A percentile compares a stretch with the other conserved stretches of the same genome.
Evolutionary conservation across 1,139 yeast genomes (phyloP).

Genomic region (Suhomyces yuchorum): DNA sequence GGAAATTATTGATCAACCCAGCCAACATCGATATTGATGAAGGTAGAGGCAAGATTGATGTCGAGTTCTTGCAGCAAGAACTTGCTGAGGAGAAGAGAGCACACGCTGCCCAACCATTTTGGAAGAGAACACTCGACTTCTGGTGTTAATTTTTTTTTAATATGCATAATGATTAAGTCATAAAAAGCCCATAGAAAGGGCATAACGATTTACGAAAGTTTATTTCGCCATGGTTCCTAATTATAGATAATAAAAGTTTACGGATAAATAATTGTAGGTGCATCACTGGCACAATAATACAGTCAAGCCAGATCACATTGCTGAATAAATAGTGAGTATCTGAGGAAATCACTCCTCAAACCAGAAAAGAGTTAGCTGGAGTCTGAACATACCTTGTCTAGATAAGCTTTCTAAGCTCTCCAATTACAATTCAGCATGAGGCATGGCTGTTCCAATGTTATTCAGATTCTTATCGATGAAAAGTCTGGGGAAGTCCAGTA

Average conservation of each 20-base stretch:
- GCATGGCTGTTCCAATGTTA: too few relatives aligned
- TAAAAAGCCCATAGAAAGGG: constrained; percentile 2
- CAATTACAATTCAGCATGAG: too few relatives aligned
- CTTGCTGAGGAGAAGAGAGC: constrained; percentile 59
- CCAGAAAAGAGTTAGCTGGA: too few relatives aligned
- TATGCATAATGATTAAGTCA: background rate
- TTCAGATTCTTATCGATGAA: too few relatives aligned
- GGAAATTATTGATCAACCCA: constrained; percentile 30
- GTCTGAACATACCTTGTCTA: too few relatives aligned
- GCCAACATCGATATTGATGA: constrained; percentile 63
- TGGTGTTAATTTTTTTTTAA: constrained; percentile 48
- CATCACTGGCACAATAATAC: too few relatives aligned
- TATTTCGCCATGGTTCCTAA: background rate
- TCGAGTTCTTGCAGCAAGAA: constrained; percentile 65
- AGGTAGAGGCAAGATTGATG: constrained; percentile 66
- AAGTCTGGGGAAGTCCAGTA: too few relatives aligned
- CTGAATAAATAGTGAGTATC: too few relatives aligned
- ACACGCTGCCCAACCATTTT: constrained; percentile 51
- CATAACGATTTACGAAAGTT: constrained; percentile 5
- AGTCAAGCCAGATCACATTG: too few relatives aligned
- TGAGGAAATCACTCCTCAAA: too few relatives aligned
- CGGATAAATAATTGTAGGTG: background rate
- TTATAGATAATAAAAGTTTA: constrained; percentile 1
- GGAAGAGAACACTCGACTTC: constrained; percentile 49
- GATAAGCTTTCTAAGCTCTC: too few relatives aligned